Evolutionary conservation across 2,329 filamentous ascomycete species (phyloP).

Genomic region (Lachnellula cervina): DNA sequence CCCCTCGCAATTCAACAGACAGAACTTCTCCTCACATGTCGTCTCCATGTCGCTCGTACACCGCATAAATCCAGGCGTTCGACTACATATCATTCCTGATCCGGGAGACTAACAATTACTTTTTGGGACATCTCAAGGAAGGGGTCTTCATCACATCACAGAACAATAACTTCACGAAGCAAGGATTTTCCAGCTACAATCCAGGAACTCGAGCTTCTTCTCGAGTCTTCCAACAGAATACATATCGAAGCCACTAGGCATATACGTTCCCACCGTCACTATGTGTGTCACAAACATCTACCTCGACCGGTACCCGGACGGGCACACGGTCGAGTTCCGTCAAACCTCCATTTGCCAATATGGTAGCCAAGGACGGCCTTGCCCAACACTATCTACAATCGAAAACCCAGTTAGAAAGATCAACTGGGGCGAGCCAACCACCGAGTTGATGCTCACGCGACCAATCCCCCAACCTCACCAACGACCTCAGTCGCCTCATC

Average conservation of each 20-base stretch:
- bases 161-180: conserved; percentile 2
- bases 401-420: conserved; percentile 39
- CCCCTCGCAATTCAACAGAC: conserved; percentile 9
- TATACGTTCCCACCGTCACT: conserved; percentile 31
- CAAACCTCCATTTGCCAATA: conserved; percentile 37
- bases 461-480: conserved; percentile 22
- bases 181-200: neutral
- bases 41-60: conserved; percentile 29
- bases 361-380: conserved; percentile 36
- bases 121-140: conserved; percentile 7
- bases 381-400: conserved; percentile 38
- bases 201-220: neutral
- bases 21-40: conserved; percentile 21
- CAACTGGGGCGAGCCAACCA: conserved; percentile 32
- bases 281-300: conserved; percentile 49
- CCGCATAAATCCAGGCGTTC: conserved; percentile 24
- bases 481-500: conserved; percentile 25
- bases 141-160: conserved; percentile 12
- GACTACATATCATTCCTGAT: conserved; percentile 27
- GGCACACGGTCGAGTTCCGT: conserved; percentile 35
- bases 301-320: conserved; percentile 44
- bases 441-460: conserved; percentile 37
- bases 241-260: conserved; percentile 4
- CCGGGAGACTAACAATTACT: conserved; percentile 28
- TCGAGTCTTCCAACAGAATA: neutral